Base-by-base conservation (phyloP, 768 basidiomycete species). In the Crassisporium funariophilum region DNA sequence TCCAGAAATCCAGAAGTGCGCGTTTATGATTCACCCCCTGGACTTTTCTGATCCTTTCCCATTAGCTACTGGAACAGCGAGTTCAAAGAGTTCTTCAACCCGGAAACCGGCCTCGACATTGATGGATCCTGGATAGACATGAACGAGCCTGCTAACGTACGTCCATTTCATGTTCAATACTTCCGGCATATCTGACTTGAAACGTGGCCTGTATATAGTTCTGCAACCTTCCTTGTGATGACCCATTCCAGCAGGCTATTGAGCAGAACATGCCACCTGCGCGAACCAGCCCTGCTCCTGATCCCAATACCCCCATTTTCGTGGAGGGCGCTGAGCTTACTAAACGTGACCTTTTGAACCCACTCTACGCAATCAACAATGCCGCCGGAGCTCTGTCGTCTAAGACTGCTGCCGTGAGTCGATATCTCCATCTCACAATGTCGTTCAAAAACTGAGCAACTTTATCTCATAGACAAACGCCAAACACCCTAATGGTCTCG, bases 91-190 rank as follows among this genome's bases (percentile, higher is more conserved):
- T 84, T 87, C 63, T 84, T 81, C 58, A 70, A 67, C 49, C 71
- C 79, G 0, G 50, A 69, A 10, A 72, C 62, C 0, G 83, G 83
- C 1, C 49, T 88, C 7, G 80, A 86, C 46, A 85, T 86, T 22
- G 83, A 86, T 50, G 85, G 84, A 8, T 76, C 76, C 13, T 88
- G 86, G 87, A 85, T 86, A 19, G 83, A 85, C 53, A 85, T 84
- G 84, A 86, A 88, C 58, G 85, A 87, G 49, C 85, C 86, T 5
- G 63, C 83, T 3, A 86, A 75, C 49, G 84, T 86, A 53, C 17
- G 54, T 47, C 4, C 10, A 21, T 7, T 8, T 12, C 16, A 35
- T 27, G 25, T 34, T 25, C 17, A 20, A 9, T 16, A 19, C 7
- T 22, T 6, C 12, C 23, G 10, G 10, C 7, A 7, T 31, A 4